Evolutionary conservation across 768 basidiomycete genomes (phyloP), one percentile per base, ranked within the genome.

Genomic region (Pulveroboletus sp.): DNA sequence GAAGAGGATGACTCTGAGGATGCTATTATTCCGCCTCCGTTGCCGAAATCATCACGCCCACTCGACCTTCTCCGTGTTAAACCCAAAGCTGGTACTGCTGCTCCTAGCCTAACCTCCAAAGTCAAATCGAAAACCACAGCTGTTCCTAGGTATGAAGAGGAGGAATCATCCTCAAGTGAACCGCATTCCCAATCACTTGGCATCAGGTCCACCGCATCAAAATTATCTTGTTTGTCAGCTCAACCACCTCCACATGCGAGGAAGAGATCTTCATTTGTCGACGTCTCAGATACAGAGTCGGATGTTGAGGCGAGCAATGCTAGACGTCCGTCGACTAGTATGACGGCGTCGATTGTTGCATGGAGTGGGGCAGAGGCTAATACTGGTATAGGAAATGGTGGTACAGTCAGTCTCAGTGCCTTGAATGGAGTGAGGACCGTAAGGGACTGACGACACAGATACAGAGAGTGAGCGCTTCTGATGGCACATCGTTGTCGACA

Each of bases 51-150:
- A 11, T 52, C 14, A 15, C 64, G 64, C n/a, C 64, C 64, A 0
- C 65, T 66, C 12, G 64, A 67, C n/a, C 18, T 65, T 43, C 47
- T 62, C 12, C 60, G 60, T 36, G 55, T 51, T 5, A 60, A 53
- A 49, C 9, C 42, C 27, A 57, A 40, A 31, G 6, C 7, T 10
- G 14, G 15, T 15, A 15, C 39, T 17, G n/a, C 30, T 6, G 21
- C 31, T 17, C 10, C 43, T 3, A 18, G 47, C 18, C 15, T 27
- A 5, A 42, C 28, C 6, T 41, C 47, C 14, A 53, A 37, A 1
- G 6, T 46, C 6, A 56, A 46, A 17, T 32, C 41, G 1, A 56
- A 50, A 9, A 10, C 47, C 12, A 26, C 37, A 2, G 8, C 40
- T 28, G 6, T 33, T 26, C 36, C 42, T 26, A 51, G 41, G 39